Evolutionary conservation across 129 eudicot genomes (phyloP).

Genomic region (Flaveria bidentis): DNA sequence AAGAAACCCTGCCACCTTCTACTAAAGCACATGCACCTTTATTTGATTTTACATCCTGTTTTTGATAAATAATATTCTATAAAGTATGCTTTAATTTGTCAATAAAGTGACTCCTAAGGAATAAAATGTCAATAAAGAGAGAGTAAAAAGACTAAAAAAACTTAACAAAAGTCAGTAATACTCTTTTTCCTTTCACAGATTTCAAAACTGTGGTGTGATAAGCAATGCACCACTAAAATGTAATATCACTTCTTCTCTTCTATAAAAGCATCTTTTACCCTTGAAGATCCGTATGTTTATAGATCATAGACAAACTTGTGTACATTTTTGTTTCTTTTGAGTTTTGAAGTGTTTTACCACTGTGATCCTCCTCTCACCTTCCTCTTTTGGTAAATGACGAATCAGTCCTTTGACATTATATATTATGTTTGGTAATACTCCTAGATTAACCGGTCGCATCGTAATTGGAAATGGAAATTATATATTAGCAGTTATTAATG

Average conservation of each 20-base stretch:
- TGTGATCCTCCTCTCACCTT: background rate
- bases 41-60: slow-evolving; percentile 34
- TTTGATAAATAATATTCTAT: slow-evolving; percentile 23
- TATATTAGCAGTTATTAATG: too few species aligned
- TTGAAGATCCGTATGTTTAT: slow-evolving; percentile 33
- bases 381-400: background rate
- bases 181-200: slow-evolving; percentile 56
- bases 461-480: background rate
- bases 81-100: slow-evolving; percentile 45
- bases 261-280: slow-evolving; percentile 59
- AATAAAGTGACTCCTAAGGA: slow-evolving; percentile 51
- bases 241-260: slow-evolving; percentile 31
- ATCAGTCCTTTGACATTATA: background rate
- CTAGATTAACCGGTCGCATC: background rate
- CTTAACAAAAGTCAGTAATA: slow-evolving; percentile 27
- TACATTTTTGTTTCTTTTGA: slow-evolving; percentile 4
- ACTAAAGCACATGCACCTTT: slow-evolving; percentile 47
- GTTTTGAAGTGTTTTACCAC: background rate
- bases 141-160: slow-evolving; percentile 34
- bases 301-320: background rate
- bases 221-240: slow-evolving; percentile 43
- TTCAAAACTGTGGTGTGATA: slow-evolving; percentile 48
- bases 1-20: slow-evolving; percentile 55
- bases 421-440: background rate
- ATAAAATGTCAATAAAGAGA: slow-evolving; percentile 70